phyloP scores from a whole-genome alignment of 768 basidiomycete genomes.

The Amanita pseudoporphyria region DNA sequence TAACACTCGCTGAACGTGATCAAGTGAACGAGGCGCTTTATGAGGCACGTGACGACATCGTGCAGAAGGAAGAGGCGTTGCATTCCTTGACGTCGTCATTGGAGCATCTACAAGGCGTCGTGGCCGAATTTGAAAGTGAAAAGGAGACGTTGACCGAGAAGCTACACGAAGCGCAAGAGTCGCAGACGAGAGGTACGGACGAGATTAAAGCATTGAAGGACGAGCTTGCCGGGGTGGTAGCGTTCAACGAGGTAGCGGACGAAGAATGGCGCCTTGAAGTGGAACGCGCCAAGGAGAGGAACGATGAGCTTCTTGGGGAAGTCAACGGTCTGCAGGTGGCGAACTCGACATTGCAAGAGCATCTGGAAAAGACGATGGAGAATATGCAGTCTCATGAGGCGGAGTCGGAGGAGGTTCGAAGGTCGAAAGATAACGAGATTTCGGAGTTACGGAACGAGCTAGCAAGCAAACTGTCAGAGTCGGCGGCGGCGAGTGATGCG shows the following conservation, averaged over 20 bases:
- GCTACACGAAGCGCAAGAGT: not conserved
- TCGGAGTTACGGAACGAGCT: not conserved
- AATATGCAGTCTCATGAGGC: not conserved
- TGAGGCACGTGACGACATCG: not conserved
- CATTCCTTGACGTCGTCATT: not conserved
- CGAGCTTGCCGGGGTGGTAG: not conserved
- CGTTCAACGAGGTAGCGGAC: not conserved
- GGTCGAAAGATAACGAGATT: not conserved
- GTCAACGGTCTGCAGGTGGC: not conserved
- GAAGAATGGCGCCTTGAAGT: not conserved
- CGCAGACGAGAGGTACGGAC: not conserved
- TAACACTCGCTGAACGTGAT: not conserved
- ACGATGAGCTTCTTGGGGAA: not conserved
- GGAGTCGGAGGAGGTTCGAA: not conserved
- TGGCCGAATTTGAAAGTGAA: not conserved
- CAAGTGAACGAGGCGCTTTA: not conserved
- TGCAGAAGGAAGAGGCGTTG: not conserved
- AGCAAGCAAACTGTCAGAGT: not conserved
- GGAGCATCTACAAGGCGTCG: not conserved
- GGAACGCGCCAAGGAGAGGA: not conserved
- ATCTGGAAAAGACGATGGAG: not conserved
- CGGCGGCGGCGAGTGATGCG: not conserved
- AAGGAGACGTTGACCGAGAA: not conserved
- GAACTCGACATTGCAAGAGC: not conserved
- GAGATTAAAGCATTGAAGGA: not conserved